Percentiles rank a stretch among this genome's conserved stretches.
phyloP scores from a whole-genome alignment of 768 basidiomycete genomes.

The Lactarius sp. region DNA sequence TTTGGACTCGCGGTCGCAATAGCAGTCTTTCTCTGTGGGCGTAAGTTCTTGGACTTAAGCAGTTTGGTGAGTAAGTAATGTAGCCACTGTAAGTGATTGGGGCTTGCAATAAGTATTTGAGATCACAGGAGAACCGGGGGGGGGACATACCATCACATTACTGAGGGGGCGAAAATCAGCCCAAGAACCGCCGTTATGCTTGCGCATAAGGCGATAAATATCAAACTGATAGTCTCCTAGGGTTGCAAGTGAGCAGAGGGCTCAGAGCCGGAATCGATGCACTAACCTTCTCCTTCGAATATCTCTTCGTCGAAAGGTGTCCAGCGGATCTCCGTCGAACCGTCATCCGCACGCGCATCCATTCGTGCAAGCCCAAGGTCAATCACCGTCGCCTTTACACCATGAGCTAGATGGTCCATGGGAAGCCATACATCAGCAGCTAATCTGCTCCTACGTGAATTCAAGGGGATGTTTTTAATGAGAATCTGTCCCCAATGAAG shows the following conservation, averaged over 20 bases:
- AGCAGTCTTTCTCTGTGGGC: slow-evolving; percentile 33
- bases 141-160: slow-evolving; percentile 75
- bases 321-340: slow-evolving; percentile 51
- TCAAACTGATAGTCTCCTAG: slow-evolving; percentile 92
- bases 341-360: slow-evolving; percentile 48
- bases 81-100: slow-evolving; percentile 64
- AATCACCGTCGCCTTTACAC: slow-evolving; percentile 80
- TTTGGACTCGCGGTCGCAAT: slow-evolving; percentile 29
- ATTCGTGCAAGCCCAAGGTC: slow-evolving; percentile 92
- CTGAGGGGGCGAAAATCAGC: slow-evolving; percentile 72
- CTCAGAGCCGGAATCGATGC: not conserved
- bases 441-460: slow-evolving; percentile 27
- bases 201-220: slow-evolving; percentile 84
- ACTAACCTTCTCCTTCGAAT: slow-evolving; percentile 83
- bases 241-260: slow-evolving; percentile 2
- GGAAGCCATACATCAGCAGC: slow-evolving; percentile 30
- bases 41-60: slow-evolving; percentile 62
- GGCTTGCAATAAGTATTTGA: not conserved
- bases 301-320: slow-evolving; percentile 84
- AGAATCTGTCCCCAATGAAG: slow-evolving; percentile 98
- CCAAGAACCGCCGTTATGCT: slow-evolving; percentile 61
- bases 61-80: slow-evolving; percentile 79
- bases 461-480: slow-evolving; percentile 49
- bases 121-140: not conserved
- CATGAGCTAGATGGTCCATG: slow-evolving; percentile 66